Conservation (phyloP, 2,329 filamentous ascomycete species). For the Fusarium tjaetaba region DNA sequence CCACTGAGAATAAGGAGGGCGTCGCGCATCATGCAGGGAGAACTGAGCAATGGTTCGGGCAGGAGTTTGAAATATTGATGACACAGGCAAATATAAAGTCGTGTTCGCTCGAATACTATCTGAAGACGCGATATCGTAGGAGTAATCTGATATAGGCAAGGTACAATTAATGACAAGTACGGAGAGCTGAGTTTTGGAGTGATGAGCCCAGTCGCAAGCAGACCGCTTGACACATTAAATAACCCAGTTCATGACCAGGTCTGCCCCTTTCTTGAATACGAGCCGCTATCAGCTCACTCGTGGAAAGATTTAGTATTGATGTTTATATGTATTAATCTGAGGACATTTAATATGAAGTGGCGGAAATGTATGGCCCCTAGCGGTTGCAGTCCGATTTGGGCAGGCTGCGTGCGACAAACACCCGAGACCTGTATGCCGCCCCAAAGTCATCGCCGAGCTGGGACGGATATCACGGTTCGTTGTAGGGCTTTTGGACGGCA, state of each 20-base stretch:
- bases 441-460: background rate
- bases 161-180: too few relatives aligned
- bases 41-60: background rate
- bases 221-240: background rate
- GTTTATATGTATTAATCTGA: background rate
- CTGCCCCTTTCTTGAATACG: background rate
- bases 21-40: slow-evolving; percentile 1
- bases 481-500: background rate
- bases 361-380: background rate
- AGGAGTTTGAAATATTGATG: background rate
- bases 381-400: background rate
- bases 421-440: background rate
- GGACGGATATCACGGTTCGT: background rate
- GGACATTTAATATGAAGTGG: slow-evolving; percentile 24
- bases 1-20: background rate
- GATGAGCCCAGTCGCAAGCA: background rate
- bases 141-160: background rate
- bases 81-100: background rate
- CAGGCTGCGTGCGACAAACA: background rate
- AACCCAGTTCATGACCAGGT: background rate
- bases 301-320: background rate
- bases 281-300: background rate
- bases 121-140: background rate
- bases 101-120: background rate
- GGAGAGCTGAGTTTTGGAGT: background rate